Evolutionary conservation across 2,329 filamentous ascomycete species (phyloP), one percentile per base, ranked within the genome.

Genomic region (Eurotiales sp.): DNA sequence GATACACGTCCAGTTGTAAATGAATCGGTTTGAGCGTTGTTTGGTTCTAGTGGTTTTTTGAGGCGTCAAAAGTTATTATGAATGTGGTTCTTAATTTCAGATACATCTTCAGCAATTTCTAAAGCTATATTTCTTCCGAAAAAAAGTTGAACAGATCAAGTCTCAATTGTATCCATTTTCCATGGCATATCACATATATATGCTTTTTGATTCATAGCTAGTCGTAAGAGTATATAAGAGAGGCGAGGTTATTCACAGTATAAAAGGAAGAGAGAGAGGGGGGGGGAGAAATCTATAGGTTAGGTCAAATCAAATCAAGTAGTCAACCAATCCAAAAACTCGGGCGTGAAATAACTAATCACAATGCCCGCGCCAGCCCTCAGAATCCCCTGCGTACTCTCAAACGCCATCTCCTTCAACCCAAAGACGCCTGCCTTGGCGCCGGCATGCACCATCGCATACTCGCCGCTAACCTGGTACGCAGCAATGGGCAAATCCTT

Each of bases 351-450:
- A 72, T 99, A 99, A 71, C 83, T 93, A 61, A 97, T 82, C 39
- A 99, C 81, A 64, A 99, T 97, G 0, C 86, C 92, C 6, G 93
- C 93, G 39, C 93, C 93, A 8, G 93, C 93, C 59, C 93, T 81
- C 54, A 99, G 73, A 56, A 99, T 97, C 21, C 91, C 90, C 71
- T 97, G 89, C 0, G 90, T 95, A 53, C 88, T 87, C 76, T 99
- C 93, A 61, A 96, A 91, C 0, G 90, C 93, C 88, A 96, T 96
- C 3, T 85, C 77, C 75, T 92, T 93, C 65, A 97, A 76, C 67
- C 96, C 92, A 65, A 97, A 99, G 3, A 99, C 93, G 4, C 93
- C 93, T 1, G 93, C 92, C 70, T 96, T 95, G 44, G 93, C 93
- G 17, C 82, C 93, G 0, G 93, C 93, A 65, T 96, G 90, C 47